Base-by-base conservation (phyloP, 148 eudicot species). In the Simmondsia chinensis region DNA sequence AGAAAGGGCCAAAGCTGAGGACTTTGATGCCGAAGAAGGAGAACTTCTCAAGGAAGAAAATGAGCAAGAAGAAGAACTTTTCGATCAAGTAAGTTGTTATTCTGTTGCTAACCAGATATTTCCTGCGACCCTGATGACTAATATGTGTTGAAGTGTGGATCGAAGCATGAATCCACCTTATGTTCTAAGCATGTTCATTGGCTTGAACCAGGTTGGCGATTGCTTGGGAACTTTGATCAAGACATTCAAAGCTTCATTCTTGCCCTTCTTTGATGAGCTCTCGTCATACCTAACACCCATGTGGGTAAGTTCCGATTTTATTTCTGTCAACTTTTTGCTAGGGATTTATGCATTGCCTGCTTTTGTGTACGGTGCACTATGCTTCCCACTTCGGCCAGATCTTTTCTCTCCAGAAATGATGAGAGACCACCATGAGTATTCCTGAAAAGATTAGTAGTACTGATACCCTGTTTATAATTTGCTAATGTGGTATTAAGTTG, bases 41-140 rank as follows among this genome's bases (percentile, higher is more conserved):
- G 74, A 69, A 48, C 37, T 69, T 37, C 68, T 69, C 30, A 53
- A 32, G 5, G 74, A 69, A 45, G 74, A 69, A 63, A 69, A 63
- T 63, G 74, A 69, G 57, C 69, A 69, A 69, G 69, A 69, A 52
- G 69, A 63, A 54, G 69, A 66, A 29, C 71, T 65, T 53, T 65
- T 65, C 22, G 71, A 65, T 48, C 71, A 65, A 52, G 71, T 65
- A 42, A 36, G 31, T 31, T 20, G 30, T 53, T 25, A 14, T 21
- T 45, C 16, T 13, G 17, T 29, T 29, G n/a, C n/a, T n/a, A n/a
- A n/a, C n/a, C n/a, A n/a, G n/a, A n/a, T n/a, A n/a, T n/a, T n/a
- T n/a, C n/a, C n/a, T n/a, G n/a, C n/a, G n/a, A n/a, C n/a, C n/a
- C n/a, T n/a, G n/a, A n/a, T n/a, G n/a, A n/a, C n/a, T n/a, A n/a